These are phyloP conservation scores for Bacidia rubella DNA, from an alignment of 495 filamentous ascomycete genomes.

Conservation along the genomic window DNA sequence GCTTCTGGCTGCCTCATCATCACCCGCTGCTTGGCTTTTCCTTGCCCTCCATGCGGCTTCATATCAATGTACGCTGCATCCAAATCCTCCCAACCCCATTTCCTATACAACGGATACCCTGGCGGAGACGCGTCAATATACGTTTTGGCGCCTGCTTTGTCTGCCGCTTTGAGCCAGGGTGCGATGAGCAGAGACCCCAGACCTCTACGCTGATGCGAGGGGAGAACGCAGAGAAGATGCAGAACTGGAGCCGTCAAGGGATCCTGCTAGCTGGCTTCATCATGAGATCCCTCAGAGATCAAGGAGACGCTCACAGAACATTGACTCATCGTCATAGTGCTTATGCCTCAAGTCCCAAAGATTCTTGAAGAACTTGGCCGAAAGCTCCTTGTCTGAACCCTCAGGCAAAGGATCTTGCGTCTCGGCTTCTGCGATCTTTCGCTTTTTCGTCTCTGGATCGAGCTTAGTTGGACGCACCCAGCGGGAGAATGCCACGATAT, in stretches of 20 bases:
- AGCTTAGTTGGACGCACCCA: conserved; percentile 12
- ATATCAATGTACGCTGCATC: conserved; percentile 27
- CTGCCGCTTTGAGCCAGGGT: conserved; percentile 37
- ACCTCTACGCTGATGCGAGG: conserved; percentile 35
- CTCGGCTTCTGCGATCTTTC: neutral
- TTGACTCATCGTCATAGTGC: conserved; percentile 8
- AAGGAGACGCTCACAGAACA: conserved; percentile 7
- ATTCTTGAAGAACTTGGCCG: conserved; percentile 11
- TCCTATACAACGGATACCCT: conserved; percentile 40
- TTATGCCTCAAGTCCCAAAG: conserved; percentile 5
- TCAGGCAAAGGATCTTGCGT: neutral
- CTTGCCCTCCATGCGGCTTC: conserved; percentile 17
- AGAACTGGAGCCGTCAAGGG: conserved; percentile 6
- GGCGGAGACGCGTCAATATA: conserved; percentile 42
- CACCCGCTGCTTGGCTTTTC: neutral
- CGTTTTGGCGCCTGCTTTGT: conserved; percentile 29
- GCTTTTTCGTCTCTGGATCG: conserved; percentile 5
- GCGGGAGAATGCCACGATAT: conserved; percentile 14
- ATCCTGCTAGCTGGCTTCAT: too few species aligned
- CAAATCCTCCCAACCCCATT: conserved; percentile 35
- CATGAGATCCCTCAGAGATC: neutral
- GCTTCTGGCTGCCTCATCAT: conserved; percentile 12
- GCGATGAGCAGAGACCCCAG: conserved; percentile 33
- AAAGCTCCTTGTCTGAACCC: conserved; percentile 9
- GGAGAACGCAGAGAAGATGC: conserved; percentile 33